Conservation (phyloP, 495 filamentous ascomycete genomes). For the Penicillium paxilli region DNA sequence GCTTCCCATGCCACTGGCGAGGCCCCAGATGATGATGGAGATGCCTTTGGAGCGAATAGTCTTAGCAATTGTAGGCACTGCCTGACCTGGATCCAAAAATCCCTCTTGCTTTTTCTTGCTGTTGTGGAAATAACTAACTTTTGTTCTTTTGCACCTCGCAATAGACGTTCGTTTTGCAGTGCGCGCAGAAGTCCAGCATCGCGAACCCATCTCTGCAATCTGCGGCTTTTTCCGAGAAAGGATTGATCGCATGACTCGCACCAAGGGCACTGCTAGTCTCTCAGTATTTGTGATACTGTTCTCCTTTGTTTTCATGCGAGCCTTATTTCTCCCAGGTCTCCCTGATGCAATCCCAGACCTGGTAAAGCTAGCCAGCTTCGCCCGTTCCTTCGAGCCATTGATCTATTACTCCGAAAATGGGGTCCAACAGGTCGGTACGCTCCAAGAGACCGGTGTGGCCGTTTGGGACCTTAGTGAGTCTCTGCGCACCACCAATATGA, state of each 20-base stretch:
- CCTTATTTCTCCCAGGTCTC: constrained; percentile 64
- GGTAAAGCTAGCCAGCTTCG: constrained; percentile 84
- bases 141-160: constrained; percentile 16
- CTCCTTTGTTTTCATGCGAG: constrained; percentile 58
- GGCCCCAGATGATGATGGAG: constrained; percentile 31
- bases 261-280: constrained; percentile 66
- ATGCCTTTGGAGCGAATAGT: constrained; percentile 40
- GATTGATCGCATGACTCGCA: constrained; percentile 52
- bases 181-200: constrained; percentile 82
- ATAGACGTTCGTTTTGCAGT: constrained; percentile 80
- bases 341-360: constrained; percentile 78
- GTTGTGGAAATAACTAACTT: constrained; percentile 38
- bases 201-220: constrained; percentile 79
- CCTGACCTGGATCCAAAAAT: constrained; percentile 13
- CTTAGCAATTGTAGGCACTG: constrained; percentile 56
- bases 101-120: constrained; percentile 15
- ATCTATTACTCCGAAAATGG: constrained; percentile 92
- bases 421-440: constrained; percentile 75
- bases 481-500: constrained; percentile 86
- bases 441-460: constrained; percentile 86
- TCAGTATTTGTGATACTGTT: constrained; percentile 58
- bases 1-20: constrained; percentile 18
- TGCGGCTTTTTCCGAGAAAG: constrained; percentile 60
- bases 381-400: constrained; percentile 84
- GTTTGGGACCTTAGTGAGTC: constrained; percentile 92